Evolutionary conservation across 2,329 filamentous ascomycete species (phyloP), one percentile per base, ranked within the genome.

Genomic region (Ceratocystis eucalypticola): DNA sequence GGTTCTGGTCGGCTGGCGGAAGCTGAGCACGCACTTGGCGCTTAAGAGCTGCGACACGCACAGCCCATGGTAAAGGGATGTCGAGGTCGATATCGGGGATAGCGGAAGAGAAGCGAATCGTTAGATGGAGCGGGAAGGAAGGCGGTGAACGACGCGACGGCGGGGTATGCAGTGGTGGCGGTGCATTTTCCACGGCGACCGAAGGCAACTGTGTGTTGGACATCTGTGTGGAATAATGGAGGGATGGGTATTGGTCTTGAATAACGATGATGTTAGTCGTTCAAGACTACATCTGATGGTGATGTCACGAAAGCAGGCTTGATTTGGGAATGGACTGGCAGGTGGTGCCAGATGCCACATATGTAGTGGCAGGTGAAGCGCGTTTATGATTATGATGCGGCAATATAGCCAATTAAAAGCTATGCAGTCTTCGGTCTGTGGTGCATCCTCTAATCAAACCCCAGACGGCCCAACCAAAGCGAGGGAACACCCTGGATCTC

Each of bases 21-120:
- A 96, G 83, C 59, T 88, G 82, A 7, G 80, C 76, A 70, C 94
- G 91, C 73, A 97, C 89, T 64, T 88, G 81, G 71, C 88, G 87
- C 75, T 96, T 96, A 67, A 97, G 82, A 1, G 87, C 84, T 66
- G 91, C 82, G 65, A 90, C 84, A 53, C 90, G 90, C 10, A 88
- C 91, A 41, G 80, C 79, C 61, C 80, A 75, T 0, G 92, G 89
- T 5, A 80, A 77, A 62, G 84, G 75, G 72, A 97, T 84, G 72
- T 90, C 85, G 68, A 97, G 83, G 50, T 87, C 82, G 48, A 96
- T 83, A 74, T 97, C 94, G 17, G 91, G 87, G 67, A 93, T 82
- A 0, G 90, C 86, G 68, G 87, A 86, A 65, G 91, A 91, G 82
- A 99, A 97, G 75, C 93, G 91, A 74, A 97, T 87, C 46, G 89